Conservation (phyloP, 1,139 yeast genomes). For the Kluyveromyces sp. region DNA sequence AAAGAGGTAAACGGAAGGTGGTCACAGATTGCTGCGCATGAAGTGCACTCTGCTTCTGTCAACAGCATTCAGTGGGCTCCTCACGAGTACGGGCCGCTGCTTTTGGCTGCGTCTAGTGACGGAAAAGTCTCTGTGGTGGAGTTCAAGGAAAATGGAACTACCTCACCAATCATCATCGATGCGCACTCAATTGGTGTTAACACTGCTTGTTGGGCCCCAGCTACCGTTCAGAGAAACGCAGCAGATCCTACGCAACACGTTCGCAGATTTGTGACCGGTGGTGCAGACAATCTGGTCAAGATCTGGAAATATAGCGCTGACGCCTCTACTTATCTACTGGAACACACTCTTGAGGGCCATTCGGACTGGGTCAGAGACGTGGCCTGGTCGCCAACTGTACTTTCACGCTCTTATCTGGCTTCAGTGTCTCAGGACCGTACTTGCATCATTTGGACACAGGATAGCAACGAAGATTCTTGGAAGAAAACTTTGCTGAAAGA, state of each 20-base stretch:
- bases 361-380: conserved; percentile 98
- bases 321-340: conserved; percentile 56
- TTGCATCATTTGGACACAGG: conserved; percentile 89
- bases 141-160: conserved; percentile 84
- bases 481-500: conserved; percentile 64
- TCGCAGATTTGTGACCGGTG: conserved; percentile 82
- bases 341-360: conserved; percentile 80
- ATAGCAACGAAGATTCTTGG: conserved; percentile 65
- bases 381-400: conserved; percentile 92
- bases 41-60: conserved; percentile 87
- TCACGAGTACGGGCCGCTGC: conserved; percentile 88
- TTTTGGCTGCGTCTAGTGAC: conserved; percentile 87
- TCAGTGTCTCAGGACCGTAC: conserved; percentile 96
- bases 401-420: conserved; percentile 87
- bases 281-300: conserved; percentile 89
- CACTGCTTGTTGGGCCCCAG: conserved; percentile 94
- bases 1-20: conserved; percentile 87
- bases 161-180: conserved; percentile 43
- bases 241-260: conserved; percentile 34
- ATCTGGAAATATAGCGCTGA: conserved; percentile 73
- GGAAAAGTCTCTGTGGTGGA: conserved; percentile 88
- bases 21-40: conserved; percentile 83
- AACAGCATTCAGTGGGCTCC: conserved; percentile 97
- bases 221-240: conserved; percentile 28
- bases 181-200: conserved; percentile 95